Evolutionary conservation across 768 basidiomycete species (phyloP), one percentile per base, ranked within the genome.

Genomic region (Kwoniella shandongensis): DNA sequence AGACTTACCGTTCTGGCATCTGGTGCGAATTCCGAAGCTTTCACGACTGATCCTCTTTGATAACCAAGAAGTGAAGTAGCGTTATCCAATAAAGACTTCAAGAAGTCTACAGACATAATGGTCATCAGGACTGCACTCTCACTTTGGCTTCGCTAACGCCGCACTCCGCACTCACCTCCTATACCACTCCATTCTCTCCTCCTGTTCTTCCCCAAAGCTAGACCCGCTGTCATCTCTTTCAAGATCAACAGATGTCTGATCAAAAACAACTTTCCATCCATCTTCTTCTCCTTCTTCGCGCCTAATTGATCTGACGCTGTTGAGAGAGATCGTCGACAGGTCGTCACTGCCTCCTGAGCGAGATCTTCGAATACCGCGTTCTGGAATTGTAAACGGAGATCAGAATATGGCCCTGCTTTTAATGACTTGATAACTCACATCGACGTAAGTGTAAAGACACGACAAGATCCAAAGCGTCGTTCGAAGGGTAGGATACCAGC

Each of bases 341-440:
- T 79, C 12, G 82, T 81, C 29, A 96, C 81, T 0, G 93, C 90
- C 78, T 97, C 93, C 77, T 92, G 89, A 0, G 94, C 92, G 38
- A 98, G 88, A 74, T 99, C 96, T 66, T 92, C 88, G 57, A 96
- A 99, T 56, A 97, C 93, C 1, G 85, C 87, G n/a, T 89, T 86
- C 92, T 98, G 57, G 7, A 39, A n/a, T 13, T n/a, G n/a, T n/a
- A n/a, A n/a, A n/a, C n/a, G n/a, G n/a, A n/a, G n/a, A 38, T 38
- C 36, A n/a, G n/a, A n/a, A n/a, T n/a, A n/a, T n/a, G n/a, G n/a
- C n/a, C n/a, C n/a, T n/a, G n/a, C n/a, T n/a, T 25, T 5, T 18
- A 38, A 26, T 25, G 27, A 29, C 6, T 40, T 17, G 1, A 10
- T 18, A 15, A 69, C 81, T 32, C 71, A 91, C 94, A 80, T 96